Base-by-base conservation (phyloP, 2,329 filamentous ascomycete genomes). In the Xylaria sp. region DNA sequence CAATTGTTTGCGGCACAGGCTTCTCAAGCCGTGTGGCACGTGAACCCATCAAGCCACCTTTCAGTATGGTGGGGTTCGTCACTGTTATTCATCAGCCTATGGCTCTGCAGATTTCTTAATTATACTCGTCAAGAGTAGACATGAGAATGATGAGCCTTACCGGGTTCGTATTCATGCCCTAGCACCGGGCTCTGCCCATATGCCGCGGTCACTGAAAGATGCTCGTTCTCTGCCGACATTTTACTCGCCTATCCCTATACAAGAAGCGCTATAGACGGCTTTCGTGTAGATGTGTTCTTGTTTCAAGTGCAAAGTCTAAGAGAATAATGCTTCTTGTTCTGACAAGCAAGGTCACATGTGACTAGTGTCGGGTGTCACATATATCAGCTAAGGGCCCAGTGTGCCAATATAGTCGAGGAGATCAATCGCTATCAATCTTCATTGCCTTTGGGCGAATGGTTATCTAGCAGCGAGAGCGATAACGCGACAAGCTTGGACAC, bases 1-100 rank as follows among this genome's bases (percentile, higher is more conserved):
- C 92, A 72, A 96, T 93, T 65, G 89, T 87, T 78, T 93, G 91
- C 1, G 93, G 92, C 59, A 89, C 15, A 48, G 56, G 54, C 48
- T 28, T 55, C 57, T 44, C 41, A 18, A n/a, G 12, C n/a, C 34
- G 25, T 23, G 44, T 44, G 0, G 34, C 32, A n/a, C 20, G 65
- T 32, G 55, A 23, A 37, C 54, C 41, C 1, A 44, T 48, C 20
- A 18, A 55, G 39, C 23, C 67, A 25, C 55, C 9, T 59, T 70
- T 55, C 2, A 20, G 51, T 48, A 63, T 39, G 41, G 64, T 8
- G 32, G 46, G 13, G 28, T 63, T 60, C 32, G 46, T 44, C 18
- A n/a, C 58, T 67, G 25, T 23, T 48, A 51, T 50, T 50, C 5
- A 52, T 71, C 37, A 71, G 67, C 32, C 32, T 39, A 41, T 32